Evolutionary conservation across 2,329 filamentous ascomycete species (phyloP).

Genomic region (Xylariaceae sp.): DNA sequence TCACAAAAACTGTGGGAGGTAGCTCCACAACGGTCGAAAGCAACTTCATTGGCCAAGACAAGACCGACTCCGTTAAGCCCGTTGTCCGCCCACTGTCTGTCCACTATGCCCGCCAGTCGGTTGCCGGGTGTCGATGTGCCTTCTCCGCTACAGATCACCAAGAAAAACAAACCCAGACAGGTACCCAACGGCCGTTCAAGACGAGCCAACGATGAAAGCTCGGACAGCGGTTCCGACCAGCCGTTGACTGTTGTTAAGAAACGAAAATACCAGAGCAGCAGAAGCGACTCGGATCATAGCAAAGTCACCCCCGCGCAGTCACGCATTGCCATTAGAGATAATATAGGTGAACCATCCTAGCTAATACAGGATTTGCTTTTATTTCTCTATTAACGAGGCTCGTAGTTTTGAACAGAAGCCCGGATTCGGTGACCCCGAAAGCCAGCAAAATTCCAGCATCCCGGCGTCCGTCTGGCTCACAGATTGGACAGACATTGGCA

Average conservation of each 20-base stretch:
- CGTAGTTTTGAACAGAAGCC: slow-evolving; percentile 6
- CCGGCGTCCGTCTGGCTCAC: slow-evolving; percentile 25
- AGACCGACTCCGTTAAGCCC: slow-evolving; percentile 8
- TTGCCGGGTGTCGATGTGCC: slow-evolving; percentile 24
- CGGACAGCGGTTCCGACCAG: slow-evolving; percentile 25
- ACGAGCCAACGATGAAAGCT: slow-evolving; percentile 26
- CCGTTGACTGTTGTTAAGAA: slow-evolving; percentile 35
- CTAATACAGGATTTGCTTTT: not conserved
- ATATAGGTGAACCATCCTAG: slow-evolving; percentile 10
- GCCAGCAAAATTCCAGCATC: slow-evolving; percentile 5
- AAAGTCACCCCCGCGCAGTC: slow-evolving; percentile 2
- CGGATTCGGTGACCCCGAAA: slow-evolving; percentile 18
- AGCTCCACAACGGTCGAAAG: slow-evolving; percentile 32
- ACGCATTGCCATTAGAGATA: not conserved
- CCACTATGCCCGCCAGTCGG: slow-evolving; percentile 12
- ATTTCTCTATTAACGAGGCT: slow-evolving; percentile 4
- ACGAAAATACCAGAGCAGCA: slow-evolving; percentile 15
- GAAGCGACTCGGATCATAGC: not conserved
- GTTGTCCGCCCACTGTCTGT: slow-evolving; percentile 12
- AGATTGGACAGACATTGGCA: slow-evolving; percentile 16
- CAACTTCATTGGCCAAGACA: slow-evolving; percentile 30
- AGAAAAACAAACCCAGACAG: slow-evolving; percentile 31
- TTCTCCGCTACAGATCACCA: slow-evolving; percentile 34
- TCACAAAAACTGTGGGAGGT: not conserved
- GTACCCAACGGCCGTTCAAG: slow-evolving; percentile 24